Evolutionary conservation across 2,329 filamentous ascomycete genomes (phyloP).

Genomic region (Colletotrichum sp.): DNA sequence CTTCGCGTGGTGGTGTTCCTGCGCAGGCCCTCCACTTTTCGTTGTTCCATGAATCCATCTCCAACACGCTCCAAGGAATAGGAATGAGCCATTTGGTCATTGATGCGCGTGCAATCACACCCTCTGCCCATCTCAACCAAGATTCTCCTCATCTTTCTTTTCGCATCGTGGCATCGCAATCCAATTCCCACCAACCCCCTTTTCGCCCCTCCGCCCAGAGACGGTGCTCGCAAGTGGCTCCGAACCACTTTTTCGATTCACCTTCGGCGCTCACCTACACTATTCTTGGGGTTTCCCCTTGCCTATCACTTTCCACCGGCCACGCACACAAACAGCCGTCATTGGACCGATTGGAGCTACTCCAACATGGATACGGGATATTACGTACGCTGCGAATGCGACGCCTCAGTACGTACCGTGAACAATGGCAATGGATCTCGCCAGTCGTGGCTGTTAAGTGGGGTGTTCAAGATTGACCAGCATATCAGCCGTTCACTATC

Average conservation of each 20-base stretch:
- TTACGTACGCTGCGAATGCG: conserved; percentile 5
- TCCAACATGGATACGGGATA: conserved; percentile 10
- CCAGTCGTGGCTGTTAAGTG: conserved; percentile 4
- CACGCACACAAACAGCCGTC: background rate
- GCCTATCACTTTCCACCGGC: background rate
- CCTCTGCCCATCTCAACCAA: background rate
- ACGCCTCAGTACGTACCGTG: background rate
- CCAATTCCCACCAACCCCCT: background rate
- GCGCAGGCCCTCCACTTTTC: background rate
- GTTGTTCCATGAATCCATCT: background rate
- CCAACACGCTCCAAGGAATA: background rate
- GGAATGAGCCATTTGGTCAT: background rate
- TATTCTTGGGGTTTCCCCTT: background rate
- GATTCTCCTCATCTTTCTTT: background rate
- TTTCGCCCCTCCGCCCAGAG: background rate
- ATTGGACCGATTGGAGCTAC: background rate
- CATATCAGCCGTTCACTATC: background rate
- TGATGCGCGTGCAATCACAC: background rate
- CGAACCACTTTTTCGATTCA: conserved; percentile 5
- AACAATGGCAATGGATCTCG: background rate
- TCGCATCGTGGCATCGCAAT: background rate
- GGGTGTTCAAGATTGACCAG: conserved; percentile 1
- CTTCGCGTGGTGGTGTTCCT: background rate
- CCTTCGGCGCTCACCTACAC: background rate
- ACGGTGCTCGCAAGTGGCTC: background rate